These are phyloP conservation scores for Chlorencoelia australis DNA, from an alignment of 2,329 filamentous ascomycete genomes.

Conservation along the genomic window DNA sequence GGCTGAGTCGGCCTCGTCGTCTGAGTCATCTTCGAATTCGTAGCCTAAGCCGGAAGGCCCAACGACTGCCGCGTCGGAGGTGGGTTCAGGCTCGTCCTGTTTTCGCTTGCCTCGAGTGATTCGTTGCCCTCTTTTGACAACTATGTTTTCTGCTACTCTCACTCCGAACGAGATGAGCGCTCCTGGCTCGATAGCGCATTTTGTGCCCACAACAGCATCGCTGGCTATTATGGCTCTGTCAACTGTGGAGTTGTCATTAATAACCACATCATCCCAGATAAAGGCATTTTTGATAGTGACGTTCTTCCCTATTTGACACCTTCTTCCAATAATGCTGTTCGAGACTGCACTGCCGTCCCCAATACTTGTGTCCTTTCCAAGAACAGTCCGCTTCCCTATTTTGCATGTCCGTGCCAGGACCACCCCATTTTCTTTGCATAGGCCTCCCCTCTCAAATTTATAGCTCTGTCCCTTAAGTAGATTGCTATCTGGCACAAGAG, in stretches of 20 bases:
- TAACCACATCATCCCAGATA: conserved; percentile 74
- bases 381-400: conserved; percentile 57
- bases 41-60: conserved; percentile 50
- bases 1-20: conserved; percentile 44
- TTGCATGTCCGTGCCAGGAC: conserved; percentile 62
- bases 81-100: conserved; percentile 31
- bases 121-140: conserved; percentile 28
- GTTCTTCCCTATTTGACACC: conserved; percentile 79
- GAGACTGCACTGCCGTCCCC: conserved; percentile 60
- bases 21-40: conserved; percentile 52
- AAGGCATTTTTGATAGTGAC: conserved; percentile 71
- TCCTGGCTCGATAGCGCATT: conserved; percentile 59
- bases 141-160: conserved; percentile 52
- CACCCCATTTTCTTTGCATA: conserved; percentile 73
- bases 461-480: conserved; percentile 70
- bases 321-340: conserved; percentile 71
- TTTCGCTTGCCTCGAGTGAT: conserved; percentile 33
- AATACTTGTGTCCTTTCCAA: conserved; percentile 68
- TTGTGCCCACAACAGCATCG: conserved; percentile 59
- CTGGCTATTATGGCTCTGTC: conserved; percentile 68
- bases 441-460: conserved; percentile 54
- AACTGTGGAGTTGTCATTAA: conserved; percentile 66
- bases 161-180: conserved; percentile 74
- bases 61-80: conserved; percentile 44
- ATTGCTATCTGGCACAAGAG: conserved; percentile 83